These are phyloP conservation scores for Ogataea glucozyma DNA, from an alignment of 805 yeast species.

Conservation along the genomic window DNA sequence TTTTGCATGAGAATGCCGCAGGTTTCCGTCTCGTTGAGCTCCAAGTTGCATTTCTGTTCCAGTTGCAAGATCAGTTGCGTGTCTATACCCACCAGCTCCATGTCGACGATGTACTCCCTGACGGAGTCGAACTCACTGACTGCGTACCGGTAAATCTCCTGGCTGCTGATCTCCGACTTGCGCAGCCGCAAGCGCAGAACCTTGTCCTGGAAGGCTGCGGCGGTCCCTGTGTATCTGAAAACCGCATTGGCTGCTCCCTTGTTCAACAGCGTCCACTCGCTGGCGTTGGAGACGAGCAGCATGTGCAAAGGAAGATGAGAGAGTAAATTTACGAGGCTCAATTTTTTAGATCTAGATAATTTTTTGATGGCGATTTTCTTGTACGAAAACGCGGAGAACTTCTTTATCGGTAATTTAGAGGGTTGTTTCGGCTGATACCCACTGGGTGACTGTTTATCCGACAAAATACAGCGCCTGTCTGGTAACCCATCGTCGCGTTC, in stretches of 20 bases:
- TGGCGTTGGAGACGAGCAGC: slow-evolving; percentile 22
- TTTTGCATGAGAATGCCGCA: slow-evolving; percentile 33
- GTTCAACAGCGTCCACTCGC: slow-evolving; percentile 43
- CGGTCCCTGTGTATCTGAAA: slow-evolving; percentile 41
- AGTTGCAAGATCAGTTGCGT: slow-evolving; percentile 3
- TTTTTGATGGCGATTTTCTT: not conserved
- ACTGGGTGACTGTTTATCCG: too few relatives aligned
- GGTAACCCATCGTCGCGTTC: too few relatives aligned
- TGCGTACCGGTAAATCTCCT: slow-evolving; percentile 44
- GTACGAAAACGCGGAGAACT: too few relatives aligned
- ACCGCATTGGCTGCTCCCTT: slow-evolving; percentile 53
- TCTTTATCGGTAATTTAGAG: too few relatives aligned
- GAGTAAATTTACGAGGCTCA: not conserved
- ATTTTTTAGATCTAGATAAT: not conserved
- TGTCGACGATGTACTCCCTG: slow-evolving; percentile 18
- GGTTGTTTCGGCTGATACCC: too few relatives aligned
- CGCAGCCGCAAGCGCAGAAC: slow-evolving; percentile 41
- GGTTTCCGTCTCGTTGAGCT: slow-evolving; percentile 18
- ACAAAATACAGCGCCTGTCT: too few relatives aligned
- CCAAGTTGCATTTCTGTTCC: not conserved
- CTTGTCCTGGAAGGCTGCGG: slow-evolving; percentile 35
- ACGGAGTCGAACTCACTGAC: slow-evolving; percentile 23
- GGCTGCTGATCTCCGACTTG: slow-evolving; percentile 39
- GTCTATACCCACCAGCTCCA: slow-evolving; percentile 16
- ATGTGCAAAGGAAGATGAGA: not conserved